These are phyloP conservation scores for Colletotrichum tropicicola DNA, from an alignment of 2,329 filamentous ascomycete genomes.

Conservation along the genomic window DNA sequence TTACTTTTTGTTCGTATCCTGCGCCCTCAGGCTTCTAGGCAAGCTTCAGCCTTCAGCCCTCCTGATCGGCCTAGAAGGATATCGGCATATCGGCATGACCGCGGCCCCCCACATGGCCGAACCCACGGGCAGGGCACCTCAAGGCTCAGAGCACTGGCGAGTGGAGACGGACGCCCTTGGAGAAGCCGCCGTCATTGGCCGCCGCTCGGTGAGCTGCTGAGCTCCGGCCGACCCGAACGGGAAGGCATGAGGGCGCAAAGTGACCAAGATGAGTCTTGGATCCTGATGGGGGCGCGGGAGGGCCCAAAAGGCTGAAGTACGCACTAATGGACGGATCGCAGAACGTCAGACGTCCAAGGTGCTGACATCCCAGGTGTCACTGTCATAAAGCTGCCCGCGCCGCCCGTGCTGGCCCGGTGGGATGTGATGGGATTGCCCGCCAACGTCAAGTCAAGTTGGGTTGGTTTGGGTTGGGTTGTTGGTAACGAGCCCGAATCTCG, in stretches of 20 bases:
- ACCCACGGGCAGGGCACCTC: no score
- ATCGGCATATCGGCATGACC: conserved; percentile 20
- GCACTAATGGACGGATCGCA: no score
- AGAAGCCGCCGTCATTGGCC: no score
- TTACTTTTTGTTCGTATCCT: no score
- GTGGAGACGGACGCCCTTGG: no score
- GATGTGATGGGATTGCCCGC: no score
- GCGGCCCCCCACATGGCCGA: not conserved
- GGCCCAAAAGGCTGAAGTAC: no score
- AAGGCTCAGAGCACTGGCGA: not conserved
- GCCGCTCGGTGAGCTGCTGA: not conserved
- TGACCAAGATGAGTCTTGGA: conserved; percentile 9
- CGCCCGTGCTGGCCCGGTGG: not conserved
- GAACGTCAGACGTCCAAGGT: no score
- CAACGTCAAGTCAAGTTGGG: not conserved
- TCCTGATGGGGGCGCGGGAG: no score
- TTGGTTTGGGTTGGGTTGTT: not conserved
- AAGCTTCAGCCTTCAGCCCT: no score
- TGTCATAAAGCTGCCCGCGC: not conserved
- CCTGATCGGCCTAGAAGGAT: conserved; percentile 15
- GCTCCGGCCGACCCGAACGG: conserved; percentile 9
- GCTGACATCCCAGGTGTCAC: not conserved
- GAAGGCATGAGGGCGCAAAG: conserved; percentile 16
- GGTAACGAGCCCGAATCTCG: conserved; percentile 4
- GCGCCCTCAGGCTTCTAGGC: no score